A percentile compares a stretch with the other conserved stretches of the same genome.
phyloP scores from a whole-genome alignment of 495 filamentous ascomycete species.

The Aspergillus avenaceus region DNA sequence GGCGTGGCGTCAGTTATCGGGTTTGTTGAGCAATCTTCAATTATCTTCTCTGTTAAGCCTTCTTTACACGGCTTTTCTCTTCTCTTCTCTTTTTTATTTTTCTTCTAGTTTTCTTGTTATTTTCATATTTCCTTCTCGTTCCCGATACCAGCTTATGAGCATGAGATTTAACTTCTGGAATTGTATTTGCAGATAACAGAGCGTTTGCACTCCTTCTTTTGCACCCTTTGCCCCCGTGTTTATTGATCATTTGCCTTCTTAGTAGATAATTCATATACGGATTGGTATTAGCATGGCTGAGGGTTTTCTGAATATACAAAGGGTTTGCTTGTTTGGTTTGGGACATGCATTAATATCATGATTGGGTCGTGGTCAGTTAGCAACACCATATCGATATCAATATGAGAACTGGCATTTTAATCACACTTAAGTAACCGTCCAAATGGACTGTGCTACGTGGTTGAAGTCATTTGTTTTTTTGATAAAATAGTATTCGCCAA shows the following conservation, averaged over 20 bases:
- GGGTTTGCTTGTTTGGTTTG: background rate
- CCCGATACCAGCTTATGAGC: slow-evolving; percentile 41
- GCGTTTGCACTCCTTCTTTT: slow-evolving; percentile 1
- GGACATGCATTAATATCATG: background rate
- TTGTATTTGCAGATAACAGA: slow-evolving; percentile 32
- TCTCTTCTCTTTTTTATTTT: slow-evolving; percentile 9
- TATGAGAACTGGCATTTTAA: too few species aligned
- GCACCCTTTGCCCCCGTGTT: slow-evolving; percentile 1
- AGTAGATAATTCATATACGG: slow-evolving; percentile 6
- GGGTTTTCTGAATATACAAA: background rate
- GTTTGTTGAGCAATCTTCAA: slow-evolving; percentile 14
- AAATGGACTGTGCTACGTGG: too few species aligned
- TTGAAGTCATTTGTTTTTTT: too few species aligned
- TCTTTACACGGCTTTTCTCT: slow-evolving; percentile 3
- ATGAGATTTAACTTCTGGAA: slow-evolving; percentile 31
- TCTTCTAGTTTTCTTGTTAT: too few species aligned
- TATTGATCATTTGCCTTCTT: slow-evolving; percentile 4
- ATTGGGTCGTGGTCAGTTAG: background rate
- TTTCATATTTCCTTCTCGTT: too few species aligned
- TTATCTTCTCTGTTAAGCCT: slow-evolving; percentile 9
- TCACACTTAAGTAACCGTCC: too few species aligned
- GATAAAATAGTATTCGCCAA: too few species aligned
- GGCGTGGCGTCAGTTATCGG: slow-evolving; percentile 30
- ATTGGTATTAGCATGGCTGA: background rate
- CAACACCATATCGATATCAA: background rate